A percentile compares a stretch with the other conserved stretches of the same genome.
Evolutionary conservation across 2,329 filamentous ascomycete species (phyloP).

Genomic region (Aspergillus caelatus): DNA sequence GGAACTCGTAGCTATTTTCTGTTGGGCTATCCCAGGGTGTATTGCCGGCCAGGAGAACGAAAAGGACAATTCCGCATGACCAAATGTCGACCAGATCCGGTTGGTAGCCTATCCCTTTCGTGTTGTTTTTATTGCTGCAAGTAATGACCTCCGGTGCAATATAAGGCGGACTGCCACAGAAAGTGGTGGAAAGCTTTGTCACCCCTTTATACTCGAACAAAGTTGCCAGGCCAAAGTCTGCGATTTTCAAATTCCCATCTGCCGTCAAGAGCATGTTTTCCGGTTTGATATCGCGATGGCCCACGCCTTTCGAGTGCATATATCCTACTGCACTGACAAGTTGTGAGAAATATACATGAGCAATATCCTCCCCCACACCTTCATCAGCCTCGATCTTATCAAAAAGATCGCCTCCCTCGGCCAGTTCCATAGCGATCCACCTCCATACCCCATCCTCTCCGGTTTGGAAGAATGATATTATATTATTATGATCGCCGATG

Average conservation of each 20-base stretch:
- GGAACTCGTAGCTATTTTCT: constrained; percentile 81
- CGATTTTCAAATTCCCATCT: constrained; percentile 86
- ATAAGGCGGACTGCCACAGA: constrained; percentile 95
- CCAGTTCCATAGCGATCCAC: constrained; percentile 98
- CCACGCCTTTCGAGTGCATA: constrained; percentile 94
- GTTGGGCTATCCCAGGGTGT: constrained; percentile 98
- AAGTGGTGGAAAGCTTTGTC: constrained; percentile 79
- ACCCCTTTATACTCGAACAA: constrained; percentile 88
- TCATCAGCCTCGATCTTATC: constrained; percentile 99
- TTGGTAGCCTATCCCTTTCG: constrained; percentile 49
- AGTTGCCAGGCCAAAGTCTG: constrained; percentile 94
- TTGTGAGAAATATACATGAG: constrained; percentile 94
- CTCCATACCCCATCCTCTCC: constrained; percentile 86
- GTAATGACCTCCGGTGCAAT: constrained; percentile 88
- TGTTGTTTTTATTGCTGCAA: constrained; percentile 55
- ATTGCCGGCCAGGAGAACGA: constrained; percentile 92
- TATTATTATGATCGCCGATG: constrained; percentile 85
- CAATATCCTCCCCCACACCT: constrained; percentile 90
- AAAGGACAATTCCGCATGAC: constrained; percentile 97
- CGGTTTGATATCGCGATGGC: constrained; percentile 88
- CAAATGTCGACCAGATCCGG: constrained; percentile 89
- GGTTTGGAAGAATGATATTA: constrained; percentile 88
- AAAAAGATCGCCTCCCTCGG: constrained; percentile 93
- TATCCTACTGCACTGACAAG: constrained; percentile 87
- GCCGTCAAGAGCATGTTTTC: constrained; percentile 92